Percentiles rank a stretch among this genome's conserved stretches.
Evolutionary conservation across 768 basidiomycete genomes (phyloP).

Genomic region (Lactifluus hygrophoroides): DNA sequence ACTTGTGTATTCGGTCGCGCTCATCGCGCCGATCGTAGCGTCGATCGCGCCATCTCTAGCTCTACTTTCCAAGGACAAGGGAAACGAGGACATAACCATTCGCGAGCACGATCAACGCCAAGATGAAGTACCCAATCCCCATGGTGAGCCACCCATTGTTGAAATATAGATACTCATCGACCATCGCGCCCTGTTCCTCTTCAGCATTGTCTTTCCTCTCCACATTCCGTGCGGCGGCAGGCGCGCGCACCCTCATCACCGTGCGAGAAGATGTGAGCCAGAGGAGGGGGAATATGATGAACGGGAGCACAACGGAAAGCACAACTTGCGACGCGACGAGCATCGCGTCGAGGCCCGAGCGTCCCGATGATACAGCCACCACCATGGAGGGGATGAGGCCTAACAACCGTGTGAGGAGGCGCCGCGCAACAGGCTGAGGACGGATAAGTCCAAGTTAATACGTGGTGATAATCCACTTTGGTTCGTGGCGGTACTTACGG

Average conservation of each 20-base stretch:
- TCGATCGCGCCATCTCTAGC: constrained; percentile 3
- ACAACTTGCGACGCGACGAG: constrained; percentile 85
- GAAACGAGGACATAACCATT: constrained; percentile 70
- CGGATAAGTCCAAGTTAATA: constrained; percentile 19
- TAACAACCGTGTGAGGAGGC: constrained; percentile 74
- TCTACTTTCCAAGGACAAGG: constrained; percentile 36
- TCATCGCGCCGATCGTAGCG: too few species aligned
- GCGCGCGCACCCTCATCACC: constrained; percentile 52
- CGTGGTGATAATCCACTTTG: constrained; percentile 23
- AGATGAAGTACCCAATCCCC: constrained; percentile 47
- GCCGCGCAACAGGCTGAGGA: constrained; percentile 58
- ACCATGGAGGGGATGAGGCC: constrained; percentile 76
- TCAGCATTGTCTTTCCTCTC: constrained; percentile 1
- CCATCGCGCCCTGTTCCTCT: constrained; percentile 17
- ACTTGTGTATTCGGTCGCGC: not conserved
- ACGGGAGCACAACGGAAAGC: constrained; percentile 76
- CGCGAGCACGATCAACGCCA: constrained; percentile 57
- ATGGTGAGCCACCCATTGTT: constrained; percentile 50
- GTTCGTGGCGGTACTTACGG: constrained; percentile 35
- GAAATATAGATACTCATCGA: constrained; percentile 44
- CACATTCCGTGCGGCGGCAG: not conserved
- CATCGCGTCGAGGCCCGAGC: constrained; percentile 60
- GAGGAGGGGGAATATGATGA: constrained; percentile 74
- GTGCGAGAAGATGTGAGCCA: constrained; percentile 58
- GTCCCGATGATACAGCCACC: constrained; percentile 67